Conservation (phyloP, 371 early-diverging fungal genomes). For the Hamiltosporidium tvaerminnensis region DNA sequence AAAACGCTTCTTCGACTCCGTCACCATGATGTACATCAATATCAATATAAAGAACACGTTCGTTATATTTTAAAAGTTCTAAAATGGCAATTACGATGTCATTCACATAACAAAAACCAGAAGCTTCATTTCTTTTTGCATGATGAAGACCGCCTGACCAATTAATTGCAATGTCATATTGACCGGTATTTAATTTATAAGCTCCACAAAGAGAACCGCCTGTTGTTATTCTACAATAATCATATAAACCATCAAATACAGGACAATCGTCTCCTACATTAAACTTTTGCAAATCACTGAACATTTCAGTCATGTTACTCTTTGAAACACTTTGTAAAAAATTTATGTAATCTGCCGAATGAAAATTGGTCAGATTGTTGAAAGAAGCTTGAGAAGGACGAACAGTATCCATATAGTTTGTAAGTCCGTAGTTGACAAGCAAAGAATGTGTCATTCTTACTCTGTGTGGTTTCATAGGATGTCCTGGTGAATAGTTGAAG, state of each 20-base stretch:
- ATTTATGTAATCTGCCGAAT: conserved; percentile 93
- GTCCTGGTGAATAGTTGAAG: conserved; percentile 46
- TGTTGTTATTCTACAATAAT: conserved; percentile 40
- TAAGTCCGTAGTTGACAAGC: conserved; percentile 48
- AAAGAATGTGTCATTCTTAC: conserved; percentile 51
- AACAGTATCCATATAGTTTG: conserved; percentile 49
- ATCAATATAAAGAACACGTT: conserved; percentile 89
- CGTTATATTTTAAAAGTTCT: conserved; percentile 74
- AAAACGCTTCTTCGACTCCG: conserved; percentile 94
- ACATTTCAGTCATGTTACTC: conserved; percentile 66
- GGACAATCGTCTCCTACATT: conserved; percentile 60
- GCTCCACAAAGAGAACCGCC: conserved; percentile 58
- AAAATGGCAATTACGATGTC: conserved; percentile 87
- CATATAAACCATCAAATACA: conserved; percentile 57
- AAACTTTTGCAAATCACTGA: conserved; percentile 66
- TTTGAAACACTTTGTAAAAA: conserved; percentile 79
- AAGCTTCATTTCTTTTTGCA: conserved; percentile 80
- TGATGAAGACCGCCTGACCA: conserved; percentile 98
- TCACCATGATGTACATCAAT: conserved; percentile 99
- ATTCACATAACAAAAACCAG: conserved; percentile 97
- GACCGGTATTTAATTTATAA: conserved; percentile 66
- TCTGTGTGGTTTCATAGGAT: conserved; percentile 54
- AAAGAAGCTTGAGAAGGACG: conserved; percentile 69
- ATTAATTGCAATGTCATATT: conserved; percentile 81
- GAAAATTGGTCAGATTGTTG: conserved; percentile 86